Base-by-base conservation (phyloP, 2,329 filamentous ascomycete species). In the Phyllachora maydis region DNA sequence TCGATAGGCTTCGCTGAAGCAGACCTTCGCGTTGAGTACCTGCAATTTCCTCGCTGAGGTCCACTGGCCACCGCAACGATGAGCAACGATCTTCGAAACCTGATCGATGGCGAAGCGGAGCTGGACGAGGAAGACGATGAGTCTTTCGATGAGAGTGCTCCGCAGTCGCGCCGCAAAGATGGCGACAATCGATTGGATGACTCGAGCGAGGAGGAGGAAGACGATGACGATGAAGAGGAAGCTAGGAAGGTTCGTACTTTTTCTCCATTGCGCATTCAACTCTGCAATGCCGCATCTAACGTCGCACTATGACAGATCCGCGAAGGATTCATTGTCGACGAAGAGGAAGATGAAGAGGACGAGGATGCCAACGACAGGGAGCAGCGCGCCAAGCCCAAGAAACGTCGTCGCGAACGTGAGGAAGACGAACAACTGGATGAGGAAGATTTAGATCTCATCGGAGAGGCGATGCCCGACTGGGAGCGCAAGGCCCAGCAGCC, bases 271-370 rank as follows among this genome's bases (percentile, higher is more conserved):
- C 16, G 6, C 16, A 6, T 17, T 17, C n/a, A n/a, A 35, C 30
- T 38, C 9, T 18, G 11, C 29, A 28, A 32, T 32, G 35, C 19
- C 26, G 9, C 9, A 9, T 6, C 16, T 17, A 17, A 17, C 16
- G 6, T 9, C 6, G 6, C 16, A 9, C 9, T 16, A 4, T 23
- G 6, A 5, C 38, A 92, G 82, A 65, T 91, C 33, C 77, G 77
- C 24, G 82, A 91, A 54, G 85, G 83, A 14, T 98, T 95, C 51
- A 93, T 98, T 34, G 81, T 91, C 32, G 81, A 91, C 39, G 75
- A 81, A 35, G 74, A 81, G 26, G 75, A 71, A 23, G 69, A 70
- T 16, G 65, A 74, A 24, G 72, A 61, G 24, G 64, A 62, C 13
- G 16, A 9, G 35, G 65, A 67, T 17, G 52, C 51, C 14, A 54